Base-by-base conservation (phyloP, 164 flowering plant genomes). In the Taxillus chinensis region DNA sequence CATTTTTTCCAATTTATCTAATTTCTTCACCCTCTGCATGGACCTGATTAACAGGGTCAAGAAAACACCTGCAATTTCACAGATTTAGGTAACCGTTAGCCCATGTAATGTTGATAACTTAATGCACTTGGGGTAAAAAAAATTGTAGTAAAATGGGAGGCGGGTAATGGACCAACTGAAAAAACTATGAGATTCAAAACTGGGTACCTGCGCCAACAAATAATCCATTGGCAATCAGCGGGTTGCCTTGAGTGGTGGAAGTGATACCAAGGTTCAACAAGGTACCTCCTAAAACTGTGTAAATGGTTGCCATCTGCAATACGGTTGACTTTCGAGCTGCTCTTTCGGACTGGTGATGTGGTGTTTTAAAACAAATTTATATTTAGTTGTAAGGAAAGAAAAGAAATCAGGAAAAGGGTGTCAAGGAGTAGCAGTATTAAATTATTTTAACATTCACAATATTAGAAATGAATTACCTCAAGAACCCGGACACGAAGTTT, bases 401-500 rank as follows among this genome's bases (percentile, higher is more conserved):
- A 27, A 27, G 27, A 27, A 27, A 27, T 27, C 27, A 27, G 27
- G 27, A 27, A 27, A 27, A 27, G 27, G 27, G 27, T 27, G 27
- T 27, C 27, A 27, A 2, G 27, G 27, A 27, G 27, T 27, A 54
- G 6, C 62, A 5, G 41, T 11, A 12, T 1, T 7, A 16, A 46
- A 46, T 39, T 37, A 48, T 48, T 10, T 7, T 52, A n/a, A 13
- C 4, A 15, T 48, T 5, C 41, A 42, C 37, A 17, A 3, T 64
- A 45, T 41, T 16, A 8, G 27, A 46, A 27, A 39, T 41, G 15
- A 57, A 51, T 9, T 77, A 90, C 98, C 96, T 90, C 98, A 41
- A 93, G 88, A 52, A 93, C 98, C 41, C 96, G 83, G 58, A 93
- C 98, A 64, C 97, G 82, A 13, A 93, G 95, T 79, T 90, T 90